Percentiles rank a stretch among this genome's conserved stretches.
These are phyloP conservation scores for Panellus pusillus DNA, from an alignment of 768 basidiomycete species.

Conservation along the genomic window DNA sequence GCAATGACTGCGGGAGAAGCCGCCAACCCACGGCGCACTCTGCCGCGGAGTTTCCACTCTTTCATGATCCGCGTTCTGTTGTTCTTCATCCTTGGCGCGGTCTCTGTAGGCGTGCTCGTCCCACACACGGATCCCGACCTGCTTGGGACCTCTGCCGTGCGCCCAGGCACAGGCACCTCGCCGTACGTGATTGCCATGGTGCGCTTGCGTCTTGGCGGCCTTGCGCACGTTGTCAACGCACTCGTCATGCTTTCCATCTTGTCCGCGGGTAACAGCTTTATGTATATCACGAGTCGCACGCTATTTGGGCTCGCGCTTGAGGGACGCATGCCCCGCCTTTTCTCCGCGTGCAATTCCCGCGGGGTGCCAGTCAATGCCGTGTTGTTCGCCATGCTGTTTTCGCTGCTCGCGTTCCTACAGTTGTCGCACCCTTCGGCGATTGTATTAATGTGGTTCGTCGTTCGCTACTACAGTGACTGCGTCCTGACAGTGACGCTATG, in stretches of 20 bases:
- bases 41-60: slow-evolving; percentile 66
- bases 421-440: slow-evolving; percentile 45
- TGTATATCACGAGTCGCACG: slow-evolving; percentile 57
- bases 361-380: slow-evolving; percentile 63
- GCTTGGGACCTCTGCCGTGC: slow-evolving; percentile 55
- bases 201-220: slow-evolving; percentile 58
- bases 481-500: too few relatives aligned
- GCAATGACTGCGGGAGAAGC: slow-evolving; percentile 73
- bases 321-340: slow-evolving; percentile 54
- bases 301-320: slow-evolving; percentile 59
- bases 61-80: slow-evolving; percentile 76
- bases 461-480: too few relatives aligned
- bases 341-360: slow-evolving; percentile 50
- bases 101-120: slow-evolving; percentile 75
- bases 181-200: slow-evolving; percentile 87
- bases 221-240: slow-evolving; percentile 73
- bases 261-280: slow-evolving; percentile 71
- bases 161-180: slow-evolving; percentile 57
- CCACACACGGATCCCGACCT: slow-evolving; percentile 67
- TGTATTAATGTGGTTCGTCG: slow-evolving; percentile 25
- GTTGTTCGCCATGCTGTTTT: slow-evolving; percentile 37
- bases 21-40: slow-evolving; percentile 62
- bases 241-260: slow-evolving; percentile 66
- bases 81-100: slow-evolving; percentile 73
- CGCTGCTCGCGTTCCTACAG: slow-evolving; percentile 47